Evolutionary conservation across 495 filamentous ascomycete species (phyloP), one percentile per base, ranked within the genome.

Genomic region (Immersiella caudata): DNA sequence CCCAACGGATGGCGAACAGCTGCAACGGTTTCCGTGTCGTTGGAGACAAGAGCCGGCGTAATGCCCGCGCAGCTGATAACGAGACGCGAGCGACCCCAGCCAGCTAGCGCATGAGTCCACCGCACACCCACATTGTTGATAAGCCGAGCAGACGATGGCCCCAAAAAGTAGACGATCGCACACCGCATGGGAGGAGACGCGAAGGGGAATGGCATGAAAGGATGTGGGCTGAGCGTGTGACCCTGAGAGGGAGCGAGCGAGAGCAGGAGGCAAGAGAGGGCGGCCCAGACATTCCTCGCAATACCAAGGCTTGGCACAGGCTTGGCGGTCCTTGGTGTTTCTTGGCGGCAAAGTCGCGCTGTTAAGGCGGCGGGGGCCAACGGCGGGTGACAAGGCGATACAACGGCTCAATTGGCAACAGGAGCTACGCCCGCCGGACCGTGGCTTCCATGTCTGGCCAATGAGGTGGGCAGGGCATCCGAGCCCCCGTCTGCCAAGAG

Each of bases 401-500:
- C 56, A 33, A 20, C 52, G 27, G 50, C 16, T 4, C 14, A 21
- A 1, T 11, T 24, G 50, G n/a, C 62, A 76, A 65, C 74, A 73
- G 52, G 9, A 46, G 68, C 63, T 70, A 77, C 74, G 5, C 25
- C 8, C n/a, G 26, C 50, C 74, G 66, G 72, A 63, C 67, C 60
- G 69, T 29, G 49, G 63, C 24, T 57, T 59, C 51, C 64, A 49
- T 26, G 36, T 25, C 49, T n/a, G 55, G 35, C 74, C 75, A 77
- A 76, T 77, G 59, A 70, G 26, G 35, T 26, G 25, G 12, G 29
- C 70, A 68, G 71, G 68, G 71, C 68, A 67, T 62, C 70, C 68
- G 68, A 72, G 68, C 67, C 74, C 74, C 64, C 73, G 75, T 78
- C 71, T 73, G 79, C 80, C 80, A 82, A 79, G 75, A 60, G n/a